Evolutionary conservation across 2,329 filamentous ascomycete genomes (phyloP).

Genomic region (Microsporum ferrugineum): DNA sequence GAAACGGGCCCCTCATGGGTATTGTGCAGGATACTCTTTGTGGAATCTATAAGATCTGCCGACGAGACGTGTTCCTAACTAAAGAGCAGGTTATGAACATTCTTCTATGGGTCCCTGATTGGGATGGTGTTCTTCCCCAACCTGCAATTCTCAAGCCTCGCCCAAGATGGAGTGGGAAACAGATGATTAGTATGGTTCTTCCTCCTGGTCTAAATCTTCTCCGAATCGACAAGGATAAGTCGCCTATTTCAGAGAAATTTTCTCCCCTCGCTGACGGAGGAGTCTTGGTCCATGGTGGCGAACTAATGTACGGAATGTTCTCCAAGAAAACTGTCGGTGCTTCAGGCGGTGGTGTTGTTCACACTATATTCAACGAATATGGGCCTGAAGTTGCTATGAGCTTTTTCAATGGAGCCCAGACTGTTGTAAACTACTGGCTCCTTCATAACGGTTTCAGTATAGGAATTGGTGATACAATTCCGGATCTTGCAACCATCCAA

Average conservation of each 20-base stretch:
- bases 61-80: constrained; percentile 79
- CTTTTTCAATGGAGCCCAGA: constrained; percentile 92
- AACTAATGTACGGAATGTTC: constrained; percentile 80
- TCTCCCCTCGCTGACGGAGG: constrained; percentile 63
- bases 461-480: constrained; percentile 95
- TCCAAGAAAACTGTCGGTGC: constrained; percentile 94
- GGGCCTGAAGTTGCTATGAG: constrained; percentile 75
- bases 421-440: constrained; percentile 94
- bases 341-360: constrained; percentile 77
- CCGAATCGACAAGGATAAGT: constrained; percentile 51
- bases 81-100: constrained; percentile 93
- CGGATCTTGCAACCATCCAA: constrained; percentile 70
- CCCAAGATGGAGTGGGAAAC: constrained; percentile 95
- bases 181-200: constrained; percentile 88
- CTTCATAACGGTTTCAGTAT: constrained; percentile 95
- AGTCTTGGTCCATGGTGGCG: constrained; percentile 70
- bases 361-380: constrained; percentile 92
- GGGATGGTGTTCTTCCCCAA: constrained; percentile 87
- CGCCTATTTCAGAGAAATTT: constrained; percentile 42
- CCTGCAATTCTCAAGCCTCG: constrained; percentile 90
- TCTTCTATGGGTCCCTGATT: constrained; percentile 93
- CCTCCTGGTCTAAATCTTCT: constrained; percentile 73
- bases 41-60: constrained; percentile 92
- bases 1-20: constrained; percentile 96
- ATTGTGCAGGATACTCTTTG: constrained; percentile 97